These are phyloP conservation scores for Candida endomychidarum DNA, from an alignment of 805 yeast genomes.

Conservation along the genomic window DNA sequence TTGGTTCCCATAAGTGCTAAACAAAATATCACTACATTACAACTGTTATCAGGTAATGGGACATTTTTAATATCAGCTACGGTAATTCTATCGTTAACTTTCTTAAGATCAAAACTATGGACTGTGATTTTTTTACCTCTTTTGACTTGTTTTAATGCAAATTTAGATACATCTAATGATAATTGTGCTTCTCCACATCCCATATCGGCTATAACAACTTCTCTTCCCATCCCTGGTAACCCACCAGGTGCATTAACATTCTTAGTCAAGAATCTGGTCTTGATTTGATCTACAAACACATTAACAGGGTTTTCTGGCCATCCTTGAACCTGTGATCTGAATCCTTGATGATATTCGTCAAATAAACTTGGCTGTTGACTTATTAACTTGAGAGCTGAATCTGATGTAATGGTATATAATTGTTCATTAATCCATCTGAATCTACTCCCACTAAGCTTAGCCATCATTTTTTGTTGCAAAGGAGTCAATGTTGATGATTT, in stretches of 20 bases:
- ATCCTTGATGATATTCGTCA: slow-evolving; percentile 94
- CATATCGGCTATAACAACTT: slow-evolving; percentile 92
- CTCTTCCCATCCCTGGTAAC: slow-evolving; percentile 67
- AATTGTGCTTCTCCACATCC: slow-evolving; percentile 98
- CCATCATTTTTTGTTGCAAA: slow-evolving; percentile 92
- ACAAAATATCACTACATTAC: slow-evolving; percentile 89
- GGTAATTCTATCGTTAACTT: slow-evolving; percentile 84
- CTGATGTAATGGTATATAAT: slow-evolving; percentile 82
- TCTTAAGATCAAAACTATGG: slow-evolving; percentile 89
- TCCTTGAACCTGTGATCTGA: slow-evolving; percentile 87
- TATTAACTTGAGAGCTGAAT: slow-evolving; percentile 70
- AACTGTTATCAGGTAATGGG: slow-evolving; percentile 76
- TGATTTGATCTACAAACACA: slow-evolving; percentile 73
- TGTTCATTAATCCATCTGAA: slow-evolving; percentile 99
- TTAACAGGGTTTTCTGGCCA: slow-evolving; percentile 99
- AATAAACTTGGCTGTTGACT: slow-evolving; percentile 82
- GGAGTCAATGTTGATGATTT: slow-evolving; percentile 60
- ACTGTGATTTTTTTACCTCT: slow-evolving; percentile 49
- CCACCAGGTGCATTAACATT: slow-evolving; percentile 97
- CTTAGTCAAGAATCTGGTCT: slow-evolving; percentile 53
- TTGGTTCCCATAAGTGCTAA: slow-evolving; percentile 97
- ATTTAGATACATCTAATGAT: slow-evolving; percentile 63
- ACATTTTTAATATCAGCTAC: slow-evolving; percentile 96
- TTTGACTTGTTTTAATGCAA: slow-evolving; percentile 37
- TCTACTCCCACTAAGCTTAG: slow-evolving; percentile 89